These are phyloP conservation scores for Salix caprea DNA, from an alignment of 345 rosid genomes.

Conservation along the genomic window DNA sequence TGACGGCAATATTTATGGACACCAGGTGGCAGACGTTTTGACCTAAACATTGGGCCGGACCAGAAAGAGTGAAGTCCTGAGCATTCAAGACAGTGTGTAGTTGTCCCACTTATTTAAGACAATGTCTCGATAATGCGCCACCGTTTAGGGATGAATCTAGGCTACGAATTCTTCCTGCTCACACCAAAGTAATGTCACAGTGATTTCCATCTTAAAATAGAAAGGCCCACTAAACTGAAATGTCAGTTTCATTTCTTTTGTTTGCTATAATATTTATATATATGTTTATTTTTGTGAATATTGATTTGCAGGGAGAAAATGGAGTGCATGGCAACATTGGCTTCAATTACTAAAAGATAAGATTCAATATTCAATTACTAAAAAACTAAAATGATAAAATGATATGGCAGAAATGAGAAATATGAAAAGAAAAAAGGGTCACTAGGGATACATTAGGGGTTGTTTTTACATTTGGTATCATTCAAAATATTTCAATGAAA, in stretches of 20 bases:
- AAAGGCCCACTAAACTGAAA: not conserved
- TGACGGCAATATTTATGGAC: not conserved
- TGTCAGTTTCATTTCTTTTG: not conserved
- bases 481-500: no score
- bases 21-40: not conserved
- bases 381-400: no score
- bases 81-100: not conserved
- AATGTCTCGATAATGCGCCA: conserved; percentile 4
- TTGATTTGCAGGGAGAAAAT: conserved; percentile 31
- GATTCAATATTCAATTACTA: no score
- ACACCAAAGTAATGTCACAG: conserved; percentile 7
- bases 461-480: no score
- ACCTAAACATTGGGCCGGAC: not conserved
- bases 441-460: no score
- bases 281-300: not conserved
- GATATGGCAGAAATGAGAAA: no score
- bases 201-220: not conserved
- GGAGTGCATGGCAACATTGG: conserved; percentile 8
- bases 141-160: conserved; percentile 3
- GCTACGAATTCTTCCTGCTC: conserved; percentile 32
- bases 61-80: not conserved
- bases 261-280: not conserved
- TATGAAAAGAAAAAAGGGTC: no score
- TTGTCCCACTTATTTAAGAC: no score
- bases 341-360: no score